Evolutionary conservation across 768 basidiomycete genomes (phyloP).

Genomic region (Trametes cingulata): DNA sequence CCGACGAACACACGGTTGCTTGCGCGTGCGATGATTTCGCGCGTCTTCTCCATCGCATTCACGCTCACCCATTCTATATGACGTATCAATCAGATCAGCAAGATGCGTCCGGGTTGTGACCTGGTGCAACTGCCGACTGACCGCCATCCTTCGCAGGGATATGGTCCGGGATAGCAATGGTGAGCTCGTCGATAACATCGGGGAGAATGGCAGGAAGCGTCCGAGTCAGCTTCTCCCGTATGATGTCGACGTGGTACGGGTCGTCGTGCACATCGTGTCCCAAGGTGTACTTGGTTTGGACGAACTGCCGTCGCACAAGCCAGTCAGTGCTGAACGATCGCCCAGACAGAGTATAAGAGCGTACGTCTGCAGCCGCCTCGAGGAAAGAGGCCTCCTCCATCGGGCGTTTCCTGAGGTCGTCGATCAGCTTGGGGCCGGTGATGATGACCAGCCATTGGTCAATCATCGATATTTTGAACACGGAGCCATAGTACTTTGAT

Average conservation of each 20-base stretch:
- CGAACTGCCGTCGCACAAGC: not conserved
- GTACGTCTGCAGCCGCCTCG: constrained; percentile 12
- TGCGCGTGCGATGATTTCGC: constrained; percentile 40
- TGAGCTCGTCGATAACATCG: constrained; percentile 1
- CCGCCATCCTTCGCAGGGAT: not conserved
- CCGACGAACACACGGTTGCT: constrained; percentile 53
- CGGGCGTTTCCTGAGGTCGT: constrained; percentile 27
- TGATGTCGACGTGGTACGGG: constrained; percentile 21
- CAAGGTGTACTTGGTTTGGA: constrained; percentile 40
- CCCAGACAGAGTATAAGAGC: not conserved
- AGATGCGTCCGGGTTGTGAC: too few species aligned
- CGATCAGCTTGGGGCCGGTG: constrained; percentile 22
- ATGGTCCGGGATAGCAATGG: not conserved
- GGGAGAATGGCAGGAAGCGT: constrained; percentile 1
- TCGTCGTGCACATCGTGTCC: constrained; percentile 24
- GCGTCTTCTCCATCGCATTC: constrained; percentile 28
- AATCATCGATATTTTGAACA: constrained; percentile 19
- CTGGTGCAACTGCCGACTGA: constrained; percentile 10
- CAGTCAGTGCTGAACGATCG: not conserved
- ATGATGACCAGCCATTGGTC: constrained; percentile 23
- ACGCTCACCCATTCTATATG: constrained; percentile 22
- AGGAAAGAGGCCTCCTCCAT: constrained; percentile 21
- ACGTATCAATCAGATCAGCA: too few species aligned
- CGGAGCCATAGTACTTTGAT: constrained; percentile 15
- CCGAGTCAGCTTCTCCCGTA: constrained; percentile 9